A percentile compares a stretch with the other conserved stretches of the same genome.
Conservation (phyloP, 768 basidiomycete species). For the Mycena albidolilacea region DNA sequence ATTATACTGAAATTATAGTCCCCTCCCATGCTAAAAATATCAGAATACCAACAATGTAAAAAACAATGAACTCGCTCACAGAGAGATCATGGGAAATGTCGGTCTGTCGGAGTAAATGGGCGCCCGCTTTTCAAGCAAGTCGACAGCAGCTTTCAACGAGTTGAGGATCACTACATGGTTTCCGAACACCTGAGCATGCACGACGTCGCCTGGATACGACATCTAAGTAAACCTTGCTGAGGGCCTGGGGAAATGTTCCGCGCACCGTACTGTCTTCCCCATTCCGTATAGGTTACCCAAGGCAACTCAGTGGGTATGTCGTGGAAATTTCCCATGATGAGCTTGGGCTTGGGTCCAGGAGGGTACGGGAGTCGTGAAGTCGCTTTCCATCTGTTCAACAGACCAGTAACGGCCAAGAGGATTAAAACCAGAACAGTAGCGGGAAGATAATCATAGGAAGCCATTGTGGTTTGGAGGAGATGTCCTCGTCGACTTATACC, state of each 20-base stretch:
- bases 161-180: slow-evolving; percentile 11
- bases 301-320: slow-evolving; percentile 46
- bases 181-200: not conserved
- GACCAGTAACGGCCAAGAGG: not conserved
- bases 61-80: not conserved
- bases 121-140: slow-evolving; percentile 12
- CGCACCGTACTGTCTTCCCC: slow-evolving; percentile 50
- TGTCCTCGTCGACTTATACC: too few relatives aligned
- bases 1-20: slow-evolving; percentile 24
- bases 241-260: not conserved
- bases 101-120: slow-evolving; percentile 19
- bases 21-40: slow-evolving; percentile 6
- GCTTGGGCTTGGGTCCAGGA: slow-evolving; percentile 42
- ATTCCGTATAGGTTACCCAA: slow-evolving; percentile 51
- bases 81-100: not conserved
- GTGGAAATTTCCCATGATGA: slow-evolving; percentile 42
- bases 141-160: not conserved
- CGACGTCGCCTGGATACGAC: not conserved
- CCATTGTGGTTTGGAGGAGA: not conserved
- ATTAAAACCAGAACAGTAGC: not conserved
- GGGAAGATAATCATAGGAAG: not conserved
- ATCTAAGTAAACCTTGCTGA: not conserved
- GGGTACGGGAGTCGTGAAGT: slow-evolving; percentile 40
- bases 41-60: not conserved
- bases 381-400: slow-evolving; percentile 18